These are phyloP conservation scores for Apophysomyces variabilis DNA, from an alignment of 371 early-diverging fungal species.

Conservation along the genomic window DNA sequence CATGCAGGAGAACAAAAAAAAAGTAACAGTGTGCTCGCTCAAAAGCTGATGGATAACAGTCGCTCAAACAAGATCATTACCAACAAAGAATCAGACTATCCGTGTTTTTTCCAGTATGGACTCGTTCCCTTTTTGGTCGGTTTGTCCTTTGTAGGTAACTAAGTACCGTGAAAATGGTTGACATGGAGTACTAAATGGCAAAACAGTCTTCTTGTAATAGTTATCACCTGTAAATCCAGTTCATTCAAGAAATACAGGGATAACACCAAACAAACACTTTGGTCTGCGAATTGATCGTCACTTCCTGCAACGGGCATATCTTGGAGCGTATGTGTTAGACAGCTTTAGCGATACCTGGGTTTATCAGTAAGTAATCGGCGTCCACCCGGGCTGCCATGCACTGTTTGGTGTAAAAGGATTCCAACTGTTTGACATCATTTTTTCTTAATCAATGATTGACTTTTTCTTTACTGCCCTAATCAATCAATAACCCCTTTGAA, in stretches of 20 bases:
- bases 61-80: slow-evolving; percentile 44
- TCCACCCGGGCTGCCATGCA: too few species aligned
- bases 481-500: too few species aligned
- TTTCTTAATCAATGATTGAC: too few species aligned
- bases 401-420: too few species aligned
- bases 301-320: too few species aligned
- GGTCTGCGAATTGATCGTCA: too few species aligned
- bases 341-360: too few species aligned
- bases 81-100: slow-evolving; percentile 26
- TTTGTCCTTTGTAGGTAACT: background rate
- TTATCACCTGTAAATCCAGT: slow-evolving; percentile 42
- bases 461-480: too few species aligned
- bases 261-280: too few species aligned
- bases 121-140: background rate
- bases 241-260: slow-evolving; percentile 44
- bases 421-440: too few species aligned
- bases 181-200: background rate
- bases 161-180: background rate
- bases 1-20: slow-evolving; percentile 44
- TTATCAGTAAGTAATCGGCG: too few species aligned
- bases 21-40: slow-evolving; percentile 47
- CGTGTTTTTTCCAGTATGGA: background rate
- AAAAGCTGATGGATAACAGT: slow-evolving; percentile 53
- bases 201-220: slow-evolving; percentile 41
- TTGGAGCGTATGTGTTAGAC: too few species aligned